Conservation (phyloP, 305 asterid genomes). For the Fraxinus xanthoxyloides region DNA sequence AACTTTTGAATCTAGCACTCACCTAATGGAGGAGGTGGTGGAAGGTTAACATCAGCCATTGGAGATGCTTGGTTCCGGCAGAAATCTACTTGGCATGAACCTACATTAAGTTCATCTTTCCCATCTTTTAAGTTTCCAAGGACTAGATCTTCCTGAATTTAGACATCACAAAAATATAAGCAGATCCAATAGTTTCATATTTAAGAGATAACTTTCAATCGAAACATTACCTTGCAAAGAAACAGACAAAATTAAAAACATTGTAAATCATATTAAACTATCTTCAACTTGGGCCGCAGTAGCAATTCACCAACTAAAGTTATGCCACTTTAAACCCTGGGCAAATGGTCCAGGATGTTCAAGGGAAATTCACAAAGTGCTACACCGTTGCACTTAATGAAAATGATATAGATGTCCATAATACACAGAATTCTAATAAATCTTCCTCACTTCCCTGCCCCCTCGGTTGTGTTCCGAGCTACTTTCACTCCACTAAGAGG, state of each 20-base stretch:
- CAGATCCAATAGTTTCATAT: constrained; percentile 2
- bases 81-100: constrained; percentile 23
- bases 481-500: background rate
- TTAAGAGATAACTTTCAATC: background rate
- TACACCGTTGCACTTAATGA: constrained; percentile 4
- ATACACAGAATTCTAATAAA: background rate
- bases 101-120: constrained; percentile 24
- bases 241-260: background rate
- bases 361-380: background rate
- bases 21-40: constrained; percentile 59
- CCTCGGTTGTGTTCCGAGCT: background rate
- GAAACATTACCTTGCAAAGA: background rate
- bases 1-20: constrained; percentile 17
- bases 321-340: background rate
- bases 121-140: constrained; percentile 26
- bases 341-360: background rate
- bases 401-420: background rate
- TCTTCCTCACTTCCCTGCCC: background rate
- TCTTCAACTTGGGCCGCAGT: background rate
- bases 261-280: background rate
- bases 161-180: constrained; percentile 20
- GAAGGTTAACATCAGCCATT: constrained; percentile 35
- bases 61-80: constrained; percentile 25
- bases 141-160: constrained; percentile 39
- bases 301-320: background rate